A percentile compares a stretch with the other conserved stretches of the same genome.
Evolutionary conservation across 129 eudicot species (phyloP).

Genomic region (Gnaphalium uliginosum): DNA sequence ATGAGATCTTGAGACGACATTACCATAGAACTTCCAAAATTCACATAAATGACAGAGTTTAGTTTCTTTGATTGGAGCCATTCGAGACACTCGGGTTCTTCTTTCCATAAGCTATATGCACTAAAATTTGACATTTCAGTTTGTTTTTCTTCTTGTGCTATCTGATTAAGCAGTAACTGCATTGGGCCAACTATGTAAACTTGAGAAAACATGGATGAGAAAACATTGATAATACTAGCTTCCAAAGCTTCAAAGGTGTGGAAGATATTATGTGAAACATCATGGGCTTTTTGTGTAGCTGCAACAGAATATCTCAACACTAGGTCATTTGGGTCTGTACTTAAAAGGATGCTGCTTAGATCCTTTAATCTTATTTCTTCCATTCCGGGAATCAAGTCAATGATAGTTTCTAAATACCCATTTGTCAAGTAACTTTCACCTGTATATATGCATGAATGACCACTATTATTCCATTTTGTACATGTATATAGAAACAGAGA

Average conservation of each 20-base stretch:
- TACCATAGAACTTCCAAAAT: slow-evolving; percentile 19
- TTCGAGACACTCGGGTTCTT: slow-evolving; percentile 24
- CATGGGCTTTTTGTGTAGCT: slow-evolving; percentile 21
- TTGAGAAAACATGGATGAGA: slow-evolving; percentile 18
- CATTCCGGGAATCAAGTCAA: slow-evolving; percentile 30
- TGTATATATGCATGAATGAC: background rate
- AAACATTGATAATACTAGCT: slow-evolving; percentile 20
- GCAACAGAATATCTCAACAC: background rate
- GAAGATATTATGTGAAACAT: slow-evolving; percentile 15
- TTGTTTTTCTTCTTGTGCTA: background rate
- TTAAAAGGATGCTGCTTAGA: background rate
- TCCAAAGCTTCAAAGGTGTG: slow-evolving; percentile 36
- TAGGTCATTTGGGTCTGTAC: background rate
- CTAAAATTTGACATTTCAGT: background rate
- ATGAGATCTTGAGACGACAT: slow-evolving; percentile 13
- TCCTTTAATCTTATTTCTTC: slow-evolving; percentile 21
- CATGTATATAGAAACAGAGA: background rate
- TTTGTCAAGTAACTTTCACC: slow-evolving; percentile 21
- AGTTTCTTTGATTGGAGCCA: slow-evolving; percentile 32
- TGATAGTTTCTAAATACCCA: background rate
- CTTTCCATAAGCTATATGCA: slow-evolving; percentile 26
- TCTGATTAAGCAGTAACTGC: slow-evolving; percentile 24
- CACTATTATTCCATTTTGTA: background rate
- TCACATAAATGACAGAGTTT: slow-evolving; percentile 25
- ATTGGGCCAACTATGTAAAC: slow-evolving; percentile 31